Evolutionary conservation across 345 rosid species (phyloP), one percentile per base, ranked within the genome.

Genomic region (Eucalyptus guilfoylei): DNA sequence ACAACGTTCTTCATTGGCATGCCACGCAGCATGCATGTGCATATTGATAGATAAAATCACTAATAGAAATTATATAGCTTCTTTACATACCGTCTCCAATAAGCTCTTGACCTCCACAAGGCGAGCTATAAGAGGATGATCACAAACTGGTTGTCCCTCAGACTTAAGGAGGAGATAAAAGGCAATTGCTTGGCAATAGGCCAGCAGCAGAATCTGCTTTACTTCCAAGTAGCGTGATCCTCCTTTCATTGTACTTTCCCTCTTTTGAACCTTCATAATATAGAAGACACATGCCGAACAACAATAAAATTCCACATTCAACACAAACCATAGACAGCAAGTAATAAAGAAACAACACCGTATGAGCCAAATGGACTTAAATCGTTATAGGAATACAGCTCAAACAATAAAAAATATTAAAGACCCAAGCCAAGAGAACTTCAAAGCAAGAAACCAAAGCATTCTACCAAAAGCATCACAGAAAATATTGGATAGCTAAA

Each of bases 81-180:
- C 14, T 34, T 72, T 88, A 80, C 81, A 86, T 76, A 95, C 99
- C 99, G 95, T 94, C 89, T 96, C 97, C 87, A 94, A 86, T 89
- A 96, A 93, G 87, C 92, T 86, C 89, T 95, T 96, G 91, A 96
- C 91, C 91, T 94, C 97, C 55, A 98, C 94, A 87, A 98, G 96
- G 87, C 96, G 99, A 89, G 95, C 93, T 87, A 97, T 95, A 80
- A 96, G 95, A 23, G 99, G 99, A 92, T 97, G 99, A 88, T 97
- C 98, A 91, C 94, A 94, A 88, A 95, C 95, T 54, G 97, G 94
- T 88, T 93, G 96, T 89, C 98, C 99, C 91, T 97, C 98, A 37
- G 98, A 95, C 92, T 96, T 97, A 90, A 96, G 97, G 89, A 97
- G 98, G 88, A 96, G 94, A 94, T 97, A 97, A 93, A 96, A 96